Percentiles rank a stretch among this genome's conserved stretches.
Conservation (phyloP, 108 stramenopile species). For the Nannochloropsis oceanica region DNA sequence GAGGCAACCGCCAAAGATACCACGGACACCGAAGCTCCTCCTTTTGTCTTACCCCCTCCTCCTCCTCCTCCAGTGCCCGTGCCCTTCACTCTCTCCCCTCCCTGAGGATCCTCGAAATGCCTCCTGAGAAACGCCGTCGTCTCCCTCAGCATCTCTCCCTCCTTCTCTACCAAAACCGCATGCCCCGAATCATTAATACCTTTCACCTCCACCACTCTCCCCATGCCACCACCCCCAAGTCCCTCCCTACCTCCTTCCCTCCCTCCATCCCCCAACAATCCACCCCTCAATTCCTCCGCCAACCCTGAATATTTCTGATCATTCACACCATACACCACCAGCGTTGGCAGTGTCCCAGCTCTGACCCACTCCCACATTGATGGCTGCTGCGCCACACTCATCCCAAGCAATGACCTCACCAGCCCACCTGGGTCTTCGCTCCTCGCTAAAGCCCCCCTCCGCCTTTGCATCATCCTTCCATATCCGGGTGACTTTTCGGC, state of each 20-base stretch:
- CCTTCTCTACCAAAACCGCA: not conserved
- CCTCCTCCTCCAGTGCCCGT: not conserved
- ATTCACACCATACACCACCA: constrained; percentile 8
- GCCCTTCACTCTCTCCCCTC: not conserved
- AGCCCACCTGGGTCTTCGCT: not conserved
- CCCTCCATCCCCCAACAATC: not conserved
- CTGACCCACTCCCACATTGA: constrained; percentile 1
- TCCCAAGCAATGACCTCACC: not conserved
- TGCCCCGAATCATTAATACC: not conserved
- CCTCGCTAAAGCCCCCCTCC: not conserved
- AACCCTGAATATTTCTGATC: constrained; percentile 4
- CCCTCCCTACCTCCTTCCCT: too few species aligned
- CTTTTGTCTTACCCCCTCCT: not conserved
- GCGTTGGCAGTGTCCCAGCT: not conserved
- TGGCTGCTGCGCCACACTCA: constrained; percentile 15
- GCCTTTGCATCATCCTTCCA: constrained; percentile 2
- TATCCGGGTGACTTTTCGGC: not conserved
- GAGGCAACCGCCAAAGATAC: not conserved
- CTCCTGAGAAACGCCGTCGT: not conserved
- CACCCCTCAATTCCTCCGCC: not conserved
- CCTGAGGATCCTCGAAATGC: not conserved
- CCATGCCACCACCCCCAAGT: not conserved
- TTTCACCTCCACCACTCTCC: not conserved
- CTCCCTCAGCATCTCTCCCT: not conserved
- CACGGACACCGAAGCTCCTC: not conserved